Evolutionary conservation across 2,329 filamentous ascomycete species (phyloP).

Genomic region (Talaromyces islandicus): DNA sequence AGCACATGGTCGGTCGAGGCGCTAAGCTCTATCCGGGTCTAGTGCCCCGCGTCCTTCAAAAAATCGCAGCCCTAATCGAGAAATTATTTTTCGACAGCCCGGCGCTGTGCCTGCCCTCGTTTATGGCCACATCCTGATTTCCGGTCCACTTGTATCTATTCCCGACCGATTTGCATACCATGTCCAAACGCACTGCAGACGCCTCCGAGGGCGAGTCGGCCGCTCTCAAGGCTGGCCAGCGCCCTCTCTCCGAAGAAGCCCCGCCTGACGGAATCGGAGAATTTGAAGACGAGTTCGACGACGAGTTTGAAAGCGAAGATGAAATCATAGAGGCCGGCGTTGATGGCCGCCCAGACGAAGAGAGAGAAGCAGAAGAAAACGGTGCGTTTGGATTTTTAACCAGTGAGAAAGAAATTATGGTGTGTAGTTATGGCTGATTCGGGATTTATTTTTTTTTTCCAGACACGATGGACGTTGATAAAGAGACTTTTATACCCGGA

Average conservation of each 20-base stretch:
- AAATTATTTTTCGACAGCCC: slow-evolving; percentile 1
- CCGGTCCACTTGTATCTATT: background rate
- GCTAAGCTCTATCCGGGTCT: slow-evolving; percentile 6
- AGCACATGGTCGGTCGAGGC: background rate
- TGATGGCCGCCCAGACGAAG: slow-evolving; percentile 84
- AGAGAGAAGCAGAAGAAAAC: slow-evolving; percentile 80
- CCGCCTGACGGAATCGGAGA: slow-evolving; percentile 54
- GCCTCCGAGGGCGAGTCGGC: slow-evolving; percentile 43
- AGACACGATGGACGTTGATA: slow-evolving; percentile 88
- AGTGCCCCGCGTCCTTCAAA: slow-evolving; percentile 9
- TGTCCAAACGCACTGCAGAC: slow-evolving; percentile 58
- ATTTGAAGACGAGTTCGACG: slow-evolving; percentile 78
- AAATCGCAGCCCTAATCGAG: slow-evolving; percentile 12
- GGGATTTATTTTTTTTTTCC: slow-evolving; percentile 9
- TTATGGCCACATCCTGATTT: background rate
- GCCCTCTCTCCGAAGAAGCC: slow-evolving; percentile 46
- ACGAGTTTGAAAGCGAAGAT: slow-evolving; percentile 91
- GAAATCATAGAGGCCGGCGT: slow-evolving; percentile 93
- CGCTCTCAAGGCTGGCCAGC: slow-evolving; percentile 56
- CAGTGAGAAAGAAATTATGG: background rate
- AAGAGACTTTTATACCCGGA: slow-evolving; percentile 92
- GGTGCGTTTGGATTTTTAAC: slow-evolving; percentile 35
- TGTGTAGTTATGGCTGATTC: slow-evolving; percentile 12
- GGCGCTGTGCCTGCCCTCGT: background rate
- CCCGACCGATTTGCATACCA: slow-evolving; percentile 25